Percentiles rank a stretch among this genome's conserved stretches.
Conservation (phyloP, 2,329 filamentous ascomycete species). For the Conoideocrella luteorostrata region DNA sequence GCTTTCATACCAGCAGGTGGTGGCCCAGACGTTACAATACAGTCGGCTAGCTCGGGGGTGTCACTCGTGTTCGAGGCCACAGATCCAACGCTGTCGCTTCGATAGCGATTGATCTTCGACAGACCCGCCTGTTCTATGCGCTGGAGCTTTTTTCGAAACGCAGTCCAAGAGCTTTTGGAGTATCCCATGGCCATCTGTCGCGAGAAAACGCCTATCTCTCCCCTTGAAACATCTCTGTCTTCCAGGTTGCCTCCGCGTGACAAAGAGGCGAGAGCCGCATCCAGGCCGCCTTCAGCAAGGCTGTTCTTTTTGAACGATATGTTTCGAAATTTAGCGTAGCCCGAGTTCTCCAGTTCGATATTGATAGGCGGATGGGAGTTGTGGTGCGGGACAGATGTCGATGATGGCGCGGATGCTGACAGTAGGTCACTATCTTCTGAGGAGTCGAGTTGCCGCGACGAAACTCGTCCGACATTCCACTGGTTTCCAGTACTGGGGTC, state of each 20-base stretch:
- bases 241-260: conserved; percentile 7
- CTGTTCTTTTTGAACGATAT: conserved; percentile 33
- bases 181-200: conserved; percentile 55
- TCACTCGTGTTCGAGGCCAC: conserved; percentile 17
- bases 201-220: conserved; percentile 34
- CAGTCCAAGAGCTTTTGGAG: conserved; percentile 41
- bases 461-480: conserved; percentile 68
- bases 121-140: conserved; percentile 22
- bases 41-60: neutral
- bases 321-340: conserved; percentile 51
- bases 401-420: conserved; percentile 5
- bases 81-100: conserved; percentile 25
- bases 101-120: conserved; percentile 19
- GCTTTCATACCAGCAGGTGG: conserved; percentile 34
- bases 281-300: conserved; percentile 20
- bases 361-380: conserved; percentile 37
- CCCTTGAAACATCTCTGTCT: conserved; percentile 1
- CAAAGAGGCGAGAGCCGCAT: conserved; percentile 12
- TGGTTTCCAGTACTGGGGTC: conserved; percentile 63
- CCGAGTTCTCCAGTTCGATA: conserved; percentile 47
- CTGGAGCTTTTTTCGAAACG: conserved; percentile 39
- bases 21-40: conserved; percentile 1
- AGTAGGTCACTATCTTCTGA: conserved; percentile 17
- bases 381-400: neutral
- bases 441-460: conserved; percentile 42